phyloP scores from a whole-genome alignment of 257 asterid species.

The Solanum dulcamara region DNA sequence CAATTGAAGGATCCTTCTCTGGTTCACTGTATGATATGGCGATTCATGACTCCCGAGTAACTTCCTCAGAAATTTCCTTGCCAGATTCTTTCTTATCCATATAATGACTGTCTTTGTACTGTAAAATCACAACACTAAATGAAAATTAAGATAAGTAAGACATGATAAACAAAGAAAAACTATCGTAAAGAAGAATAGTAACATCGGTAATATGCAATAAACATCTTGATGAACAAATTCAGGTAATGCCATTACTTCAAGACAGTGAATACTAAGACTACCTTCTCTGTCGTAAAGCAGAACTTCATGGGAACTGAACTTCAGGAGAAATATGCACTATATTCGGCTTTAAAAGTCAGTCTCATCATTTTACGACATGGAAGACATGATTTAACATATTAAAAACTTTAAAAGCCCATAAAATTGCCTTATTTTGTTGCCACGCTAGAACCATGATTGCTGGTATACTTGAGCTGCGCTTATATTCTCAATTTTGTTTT shows the following conservation, averaged over 20 bases:
- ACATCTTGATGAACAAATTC: neutral
- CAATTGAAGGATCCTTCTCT: constrained; percentile 14
- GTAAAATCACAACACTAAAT: neutral
- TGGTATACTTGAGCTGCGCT: neutral
- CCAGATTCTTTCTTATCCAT: constrained; percentile 34
- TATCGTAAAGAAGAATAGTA: neutral
- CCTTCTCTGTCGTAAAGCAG: neutral
- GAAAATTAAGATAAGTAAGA: neutral
- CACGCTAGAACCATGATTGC: no score
- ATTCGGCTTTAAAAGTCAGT: neutral
- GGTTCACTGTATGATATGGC: constrained; percentile 50
- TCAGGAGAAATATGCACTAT: neutral
- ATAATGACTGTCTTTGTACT: constrained; percentile 13
- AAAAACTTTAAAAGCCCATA: neutral
- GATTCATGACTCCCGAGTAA: constrained; percentile 57
- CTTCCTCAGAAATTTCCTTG: constrained; percentile 26
- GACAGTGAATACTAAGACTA: neutral
- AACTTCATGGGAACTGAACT: neutral
- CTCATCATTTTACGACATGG: neutral
- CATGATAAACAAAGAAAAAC: neutral
- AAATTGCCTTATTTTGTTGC: no score
- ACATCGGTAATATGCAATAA: neutral
- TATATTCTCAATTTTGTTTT: neutral
- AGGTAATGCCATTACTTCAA: neutral
- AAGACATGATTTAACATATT: neutral